phyloP scores from a whole-genome alignment of 1,139 yeast species.

The Pichia sp. region DNA sequence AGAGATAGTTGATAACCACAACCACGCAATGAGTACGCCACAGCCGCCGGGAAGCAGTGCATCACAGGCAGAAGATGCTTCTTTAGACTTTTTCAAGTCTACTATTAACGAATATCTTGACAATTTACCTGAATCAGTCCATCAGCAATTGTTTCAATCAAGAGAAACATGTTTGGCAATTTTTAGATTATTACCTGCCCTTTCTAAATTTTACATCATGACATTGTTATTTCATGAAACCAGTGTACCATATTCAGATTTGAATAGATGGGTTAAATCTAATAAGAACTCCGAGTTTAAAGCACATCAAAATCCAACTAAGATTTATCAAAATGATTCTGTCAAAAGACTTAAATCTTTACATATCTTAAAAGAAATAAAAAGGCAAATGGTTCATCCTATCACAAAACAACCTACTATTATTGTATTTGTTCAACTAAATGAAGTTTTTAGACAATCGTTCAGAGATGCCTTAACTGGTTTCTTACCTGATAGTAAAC shows the following conservation, averaged over 20 bases:
- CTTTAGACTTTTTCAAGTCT: conserved; percentile 43
- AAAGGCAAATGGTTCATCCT: conserved; percentile 30
- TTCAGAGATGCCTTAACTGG: conserved; percentile 85
- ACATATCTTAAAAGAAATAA: conserved; percentile 66
- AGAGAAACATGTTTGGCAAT: conserved; percentile 95
- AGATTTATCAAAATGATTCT: conserved; percentile 63
- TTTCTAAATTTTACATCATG: conserved; percentile 87
- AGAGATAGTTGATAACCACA: no score
- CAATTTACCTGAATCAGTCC: conserved; percentile 79
- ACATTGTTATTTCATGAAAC: conserved; percentile 77
- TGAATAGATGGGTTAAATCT: conserved; percentile 62
- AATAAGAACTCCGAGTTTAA: conserved; percentile 27
- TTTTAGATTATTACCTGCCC: conserved; percentile 76
- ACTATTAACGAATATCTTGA: conserved; percentile 88
- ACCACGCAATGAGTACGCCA: neutral
- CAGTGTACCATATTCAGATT: conserved; percentile 59
- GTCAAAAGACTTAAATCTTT: conserved; percentile 68
- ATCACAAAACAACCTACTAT: conserved; percentile 32
- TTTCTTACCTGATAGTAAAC: conserved; percentile 31
- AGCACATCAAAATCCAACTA: conserved; percentile 35
- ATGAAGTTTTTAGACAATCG: conserved; percentile 67
- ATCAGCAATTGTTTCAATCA: conserved; percentile 66
- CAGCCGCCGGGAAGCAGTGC: conserved; percentile 6
- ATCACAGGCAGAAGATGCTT: neutral
- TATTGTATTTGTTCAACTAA: conserved; percentile 53